Base-by-base conservation (phyloP, 148 eudicot species). In the Chenopodium quinoa region DNA sequence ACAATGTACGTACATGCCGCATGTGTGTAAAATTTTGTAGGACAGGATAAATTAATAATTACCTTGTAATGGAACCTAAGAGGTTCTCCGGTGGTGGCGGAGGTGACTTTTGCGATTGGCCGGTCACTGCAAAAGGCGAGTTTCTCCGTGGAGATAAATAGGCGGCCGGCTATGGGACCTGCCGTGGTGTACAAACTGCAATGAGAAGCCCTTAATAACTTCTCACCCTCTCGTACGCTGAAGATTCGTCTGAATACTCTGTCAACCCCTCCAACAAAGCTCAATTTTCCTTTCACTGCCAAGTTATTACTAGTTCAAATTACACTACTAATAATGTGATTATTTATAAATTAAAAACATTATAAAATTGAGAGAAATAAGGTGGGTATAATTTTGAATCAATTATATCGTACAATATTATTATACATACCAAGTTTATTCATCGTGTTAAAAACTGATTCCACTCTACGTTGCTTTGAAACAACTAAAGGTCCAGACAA, bases 11-110 rank as follows among this genome's bases (percentile, higher is more conserved):
- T 31, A 31, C 32, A 31, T 31, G 32, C 2, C 32, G 32, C 32
- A 31, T 31, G 32, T 31, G 32, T 31, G 32, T 31, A 31, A 17
- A 14, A 14, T 1, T 50, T 50, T 9, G 54, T 50, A 50, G 54
- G 54, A 50, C 14, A 50, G 0, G 14, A 50, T 9, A 50, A 13
- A 2, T 11, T 11, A 75, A 7, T 63, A 77, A 75, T 17, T 63
- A 77, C 82, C 86, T 84, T 80, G 77, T 80, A 80, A 44, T 80
- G 82, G 7, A 80, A 80, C 70, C 82, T 40, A 23, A 80, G 82
- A 4, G 82, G 37, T 25, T 46, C 77, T 58, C 82, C 82, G 32
- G 29, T 29, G 5, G 20, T 22, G 5, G 77, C 14, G 22, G 77
- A 23, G 10, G 70, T n/a, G 77, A 80, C 60, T 60, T 80, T 80